phyloP scores from a whole-genome alignment of 352 stramenopile genomes.

The Hyaloperonospora brassicae region DNA sequence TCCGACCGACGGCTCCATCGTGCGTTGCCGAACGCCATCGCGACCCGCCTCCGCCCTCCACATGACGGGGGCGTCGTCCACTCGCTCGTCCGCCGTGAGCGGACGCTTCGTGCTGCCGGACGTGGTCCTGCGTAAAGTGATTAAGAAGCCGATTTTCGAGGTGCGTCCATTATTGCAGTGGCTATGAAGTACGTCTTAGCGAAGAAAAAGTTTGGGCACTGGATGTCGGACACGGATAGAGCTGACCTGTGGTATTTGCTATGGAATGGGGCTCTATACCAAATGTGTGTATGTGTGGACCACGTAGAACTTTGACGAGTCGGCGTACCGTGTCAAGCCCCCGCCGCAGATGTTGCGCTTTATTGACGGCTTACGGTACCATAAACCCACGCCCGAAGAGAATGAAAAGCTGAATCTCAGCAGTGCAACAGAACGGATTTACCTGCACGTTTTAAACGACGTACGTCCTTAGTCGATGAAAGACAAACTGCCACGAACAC shows the following conservation, averaged over 20 bases:
- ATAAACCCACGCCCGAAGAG: constrained; percentile 73
- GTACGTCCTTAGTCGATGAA: constrained; percentile 24
- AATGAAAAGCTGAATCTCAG: constrained; percentile 59
- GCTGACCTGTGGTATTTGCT: neutral
- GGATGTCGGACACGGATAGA: neutral
- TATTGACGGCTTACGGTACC: constrained; percentile 75
- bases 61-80: constrained; percentile 14
- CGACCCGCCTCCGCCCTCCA: constrained; percentile 35
- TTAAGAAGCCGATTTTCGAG: constrained; percentile 68
- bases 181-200: too few relatives aligned
- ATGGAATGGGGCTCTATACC: too few relatives aligned
- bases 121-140: constrained; percentile 57
- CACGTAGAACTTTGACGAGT: constrained; percentile 61
- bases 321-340: constrained; percentile 56
- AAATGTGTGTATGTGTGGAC: neutral
- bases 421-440: constrained; percentile 63
- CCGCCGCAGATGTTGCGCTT: constrained; percentile 78
- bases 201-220: neutral
- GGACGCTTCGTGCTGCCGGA: constrained; percentile 41
- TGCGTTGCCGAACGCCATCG: constrained; percentile 16
- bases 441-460: constrained; percentile 68
- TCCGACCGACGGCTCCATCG: constrained; percentile 28
- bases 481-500: neutral
- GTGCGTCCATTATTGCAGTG: constrained; percentile 13
- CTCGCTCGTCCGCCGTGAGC: constrained; percentile 5